phyloP scores from a whole-genome alignment of 345 rosid genomes.

The Iberis pinnata region DNA sequence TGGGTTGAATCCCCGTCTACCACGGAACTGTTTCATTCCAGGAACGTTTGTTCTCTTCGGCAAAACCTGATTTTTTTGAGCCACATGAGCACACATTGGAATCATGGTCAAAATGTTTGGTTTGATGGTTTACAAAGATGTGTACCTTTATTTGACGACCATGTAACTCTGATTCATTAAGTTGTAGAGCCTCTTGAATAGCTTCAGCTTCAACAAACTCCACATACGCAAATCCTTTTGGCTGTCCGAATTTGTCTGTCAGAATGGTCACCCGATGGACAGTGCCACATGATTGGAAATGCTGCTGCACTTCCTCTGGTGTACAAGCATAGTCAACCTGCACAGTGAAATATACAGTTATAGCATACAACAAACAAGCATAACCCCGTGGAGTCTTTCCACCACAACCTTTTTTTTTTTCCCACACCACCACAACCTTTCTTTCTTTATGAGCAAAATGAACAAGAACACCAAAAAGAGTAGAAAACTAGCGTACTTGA shows the following conservation, averaged over 20 bases:
- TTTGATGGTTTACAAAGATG: too few species aligned
- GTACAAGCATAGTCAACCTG: slow-evolving; percentile 98
- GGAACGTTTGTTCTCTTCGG: slow-evolving; percentile 95
- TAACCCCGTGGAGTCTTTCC: too few species aligned
- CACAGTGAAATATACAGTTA: too few species aligned
- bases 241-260: slow-evolving; percentile 98
- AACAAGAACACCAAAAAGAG: slow-evolving; percentile 18
- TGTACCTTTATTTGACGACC: slow-evolving; percentile 93
- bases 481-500: slow-evolving; percentile 10
- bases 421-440: not conserved
- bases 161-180: slow-evolving; percentile 92
- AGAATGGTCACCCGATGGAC: slow-evolving; percentile 94
- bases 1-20: slow-evolving; percentile 95
- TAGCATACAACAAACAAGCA: too few species aligned
- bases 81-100: too few species aligned
- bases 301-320: slow-evolving; percentile 98
- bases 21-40: slow-evolving; percentile 89
- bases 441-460: not conserved
- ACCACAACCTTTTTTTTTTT: too few species aligned
- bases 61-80: slow-evolving; percentile 92
- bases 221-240: slow-evolving; percentile 97
- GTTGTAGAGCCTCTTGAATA: slow-evolving; percentile 81
- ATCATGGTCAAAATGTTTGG: slow-evolving; percentile 2
- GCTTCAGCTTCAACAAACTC: slow-evolving; percentile 96
- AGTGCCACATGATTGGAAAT: slow-evolving; percentile 97